Base-by-base conservation (phyloP, 2,329 filamentous ascomycete species). In the Colletotrichum incanum region DNA sequence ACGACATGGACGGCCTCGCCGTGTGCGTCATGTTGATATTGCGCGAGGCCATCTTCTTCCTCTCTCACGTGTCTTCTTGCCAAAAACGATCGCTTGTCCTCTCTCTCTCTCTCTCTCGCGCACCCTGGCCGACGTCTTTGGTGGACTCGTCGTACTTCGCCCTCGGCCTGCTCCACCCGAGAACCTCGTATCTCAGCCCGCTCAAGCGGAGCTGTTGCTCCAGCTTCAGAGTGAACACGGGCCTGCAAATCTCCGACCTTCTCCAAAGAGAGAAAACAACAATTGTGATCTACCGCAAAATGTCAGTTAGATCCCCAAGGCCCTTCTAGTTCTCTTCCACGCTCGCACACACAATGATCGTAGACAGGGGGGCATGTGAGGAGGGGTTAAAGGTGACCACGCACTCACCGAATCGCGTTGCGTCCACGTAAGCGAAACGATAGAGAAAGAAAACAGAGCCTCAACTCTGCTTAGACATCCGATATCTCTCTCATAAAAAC, bases 1-100 rank as follows among this genome's bases (percentile, higher is more conserved):
- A 75, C 31, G 79, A 80, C 76, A 83, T 82, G 71, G 83, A 84
- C 65, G 83, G 81, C 20, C 84, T 78, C 37, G 79, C 75, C 58
- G 80, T 61, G 66, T 75, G 71, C 47, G 65, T 60, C 69, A 71
- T 81, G 78, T 69, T 80, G 62, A 74, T 63, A 26, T 61, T 73
- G 39, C 74, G 63, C 28, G 73, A 75, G 12, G 76, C 69, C 75
- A 77, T 75, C 34, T 56, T 68, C 12, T 41, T 5, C 0, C 23
- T 4, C 23, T 31, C 28, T 31, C 2, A 6, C 28, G 28, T 31
- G 28, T 31, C 28, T 31, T 31, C 4, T 31, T 31, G 28, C 28
- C 28, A 31, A 31, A 2, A 31, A 31, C 28, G 6, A 31, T 31
- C 28, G 28, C 28, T 45, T 9, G 18, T 26, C 3, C 16, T 5